phyloP scores from a whole-genome alignment of 345 rosid species.

The Ceriops zippeliana region DNA sequence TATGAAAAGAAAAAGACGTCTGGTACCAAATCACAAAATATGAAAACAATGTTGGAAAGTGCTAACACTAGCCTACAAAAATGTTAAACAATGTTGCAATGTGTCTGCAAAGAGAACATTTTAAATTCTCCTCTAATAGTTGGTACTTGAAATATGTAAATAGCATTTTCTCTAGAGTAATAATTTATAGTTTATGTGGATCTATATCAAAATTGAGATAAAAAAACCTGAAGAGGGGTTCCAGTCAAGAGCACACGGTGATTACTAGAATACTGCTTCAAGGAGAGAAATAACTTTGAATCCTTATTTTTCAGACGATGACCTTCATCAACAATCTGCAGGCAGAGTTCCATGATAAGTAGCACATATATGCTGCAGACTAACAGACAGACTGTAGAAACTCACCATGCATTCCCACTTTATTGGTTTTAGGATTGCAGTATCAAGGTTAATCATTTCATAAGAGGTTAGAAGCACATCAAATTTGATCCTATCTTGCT shows the following conservation, averaged over 20 bases:
- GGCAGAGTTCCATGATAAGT: conserved; percentile 24
- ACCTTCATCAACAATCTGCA: conserved; percentile 99
- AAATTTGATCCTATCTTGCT: conserved; percentile 93
- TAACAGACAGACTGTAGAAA: conserved; percentile 11
- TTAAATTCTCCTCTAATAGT: neutral
- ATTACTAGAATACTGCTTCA: conserved; percentile 82
- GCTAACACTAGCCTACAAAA: neutral
- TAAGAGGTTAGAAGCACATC: conserved; percentile 97
- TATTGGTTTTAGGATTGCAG: conserved; percentile 77
- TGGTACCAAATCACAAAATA: neutral
- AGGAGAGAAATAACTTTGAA: conserved; percentile 82
- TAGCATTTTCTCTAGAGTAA: conserved; percentile 4
- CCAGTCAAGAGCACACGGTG: conserved; percentile 98
- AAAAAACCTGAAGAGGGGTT: conserved; percentile 96
- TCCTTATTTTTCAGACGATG: conserved; percentile 99
- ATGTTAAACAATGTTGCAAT: neutral
- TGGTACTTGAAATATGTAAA: neutral
- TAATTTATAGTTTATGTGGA: neutral
- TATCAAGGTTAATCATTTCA: conserved; percentile 94
- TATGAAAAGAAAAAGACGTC: neutral
- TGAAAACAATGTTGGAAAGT: neutral
- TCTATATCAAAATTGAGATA: conserved; percentile 11
- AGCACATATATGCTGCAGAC: conserved; percentile 14
- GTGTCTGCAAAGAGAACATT: neutral
- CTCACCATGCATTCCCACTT: conserved; percentile 99